Evolutionary conservation across 1,284 basidiomycete genomes (phyloP), one percentile per base, ranked within the genome.

Genomic region (Ganoderma multipileum): DNA sequence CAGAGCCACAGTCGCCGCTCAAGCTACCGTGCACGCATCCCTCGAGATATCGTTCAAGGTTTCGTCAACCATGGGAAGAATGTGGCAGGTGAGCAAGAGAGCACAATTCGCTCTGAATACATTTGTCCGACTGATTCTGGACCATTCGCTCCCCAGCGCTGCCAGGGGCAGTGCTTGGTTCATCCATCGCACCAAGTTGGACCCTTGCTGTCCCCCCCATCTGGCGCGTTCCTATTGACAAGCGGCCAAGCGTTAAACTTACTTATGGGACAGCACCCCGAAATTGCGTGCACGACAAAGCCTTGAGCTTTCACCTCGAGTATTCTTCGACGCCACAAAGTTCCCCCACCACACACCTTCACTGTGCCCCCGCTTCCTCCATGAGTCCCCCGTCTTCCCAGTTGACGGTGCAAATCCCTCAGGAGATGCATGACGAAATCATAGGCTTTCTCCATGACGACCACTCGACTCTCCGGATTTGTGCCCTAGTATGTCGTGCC

Each of bases 401-500:
- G 52, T 2, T 38, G 18, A 14, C n/a, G 20, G 50, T 54, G 44
- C 44, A 6, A 7, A 26, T 81, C 16, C 75, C 78, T n/a, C 66
- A 69, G 64, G 81, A 82, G 64, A 71, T 81, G 20, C 68, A 77
- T 57, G 81, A 81, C 67, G 61, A 72, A 11, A 73, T 82, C 68
- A 76, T 81, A 39, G 78, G 78, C 67, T 72, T 72, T 28, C 72
- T 81, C 4, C 75, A 74, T 55, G 62, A 71, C 62, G 78, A 82
- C 69, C 65, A 30, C 16, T 26, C 57, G 18, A 69, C 77, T 9
- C 77, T 83, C 41, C 69, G 69, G 33, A 66, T 75, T 0, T 81
- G 80, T 72, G 76, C 75, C 64, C 73, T 81, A 12, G 79, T 79
- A n/a, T 80, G 77, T 71, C 79, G 75, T 64, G 68, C 76, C 8